Evolutionary conservation across 306 rosid genomes (phyloP), one percentile per base, ranked within the genome.

Genomic region (Vigna radiata): DNA sequence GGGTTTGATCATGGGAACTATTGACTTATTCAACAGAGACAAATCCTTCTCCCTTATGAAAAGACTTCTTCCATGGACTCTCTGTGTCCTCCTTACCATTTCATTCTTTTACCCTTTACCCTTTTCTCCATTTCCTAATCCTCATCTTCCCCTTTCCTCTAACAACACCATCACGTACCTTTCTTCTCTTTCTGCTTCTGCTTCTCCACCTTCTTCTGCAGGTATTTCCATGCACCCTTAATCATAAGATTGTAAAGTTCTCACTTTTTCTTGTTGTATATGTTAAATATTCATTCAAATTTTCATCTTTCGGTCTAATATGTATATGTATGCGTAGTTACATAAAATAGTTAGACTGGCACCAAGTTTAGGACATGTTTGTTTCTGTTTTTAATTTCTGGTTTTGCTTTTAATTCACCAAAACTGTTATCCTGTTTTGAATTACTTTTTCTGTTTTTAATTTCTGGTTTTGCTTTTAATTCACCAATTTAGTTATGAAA

Each of bases 1-100:
- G 49, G 49, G 1, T 44, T 44, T 44, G 15, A 44, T 11, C 16
- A 44, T 44, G 49, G 49, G 15, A 44, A 44, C 5, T 44, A 43
- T 0, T 10, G 49, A 44, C 49, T 12, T 12, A 11, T 44, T 44
- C 49, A 44, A 44, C 49, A 44, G 1, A 44, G 49, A 44, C 15
- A 44, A 44, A 44, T 44, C 27, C 48, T 8, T 56, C 17, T 82
- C 63, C 48, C 73, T 83, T 65, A 47, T 82, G n/a, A 91, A 65
- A 60, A 89, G 72, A 81, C 75, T 92, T 82, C 70, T 90, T 39
- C 87, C 87, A 2, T 90, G 88, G 80, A 43, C 82, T 29, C 16
- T 91, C 36, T 88, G 56, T 36, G 88, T 83, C 49, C 23, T 91
- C 44, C 76, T 90, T 68, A 89, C 92, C 23, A 7, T 91, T 49